These are phyloP conservation scores for Rhizopogon vinicolor DNA, from an alignment of 768 basidiomycete genomes.

Conservation along the genomic window DNA sequence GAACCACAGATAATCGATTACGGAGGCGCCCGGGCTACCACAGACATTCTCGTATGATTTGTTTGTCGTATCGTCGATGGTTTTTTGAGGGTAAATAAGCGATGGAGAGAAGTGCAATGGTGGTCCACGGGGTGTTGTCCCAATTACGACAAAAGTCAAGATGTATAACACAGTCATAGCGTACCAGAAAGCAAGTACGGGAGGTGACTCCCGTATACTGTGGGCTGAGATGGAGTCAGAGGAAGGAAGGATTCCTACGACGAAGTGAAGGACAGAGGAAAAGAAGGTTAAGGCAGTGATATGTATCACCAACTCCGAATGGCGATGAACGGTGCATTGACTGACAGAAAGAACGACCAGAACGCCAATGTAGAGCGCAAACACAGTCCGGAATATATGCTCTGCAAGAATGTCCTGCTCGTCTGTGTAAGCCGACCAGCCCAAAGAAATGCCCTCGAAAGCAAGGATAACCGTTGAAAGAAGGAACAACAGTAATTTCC, in stretches of 20 bases:
- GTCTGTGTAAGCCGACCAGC: no score
- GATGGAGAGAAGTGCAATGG: constrained; percentile 69
- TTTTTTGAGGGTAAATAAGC: constrained; percentile 71
- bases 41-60: constrained; percentile 72
- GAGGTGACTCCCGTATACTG: constrained; percentile 16
- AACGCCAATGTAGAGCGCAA: no score
- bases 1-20: constrained; percentile 58
- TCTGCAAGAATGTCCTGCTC: no score
- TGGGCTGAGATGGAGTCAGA: constrained; percentile 30
- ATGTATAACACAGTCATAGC: constrained; percentile 46
- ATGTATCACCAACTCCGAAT: no score
- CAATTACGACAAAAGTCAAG: constrained; percentile 36
- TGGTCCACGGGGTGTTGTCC: constrained; percentile 67
- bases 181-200: constrained; percentile 44
- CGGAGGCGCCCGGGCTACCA: constrained; percentile 46
- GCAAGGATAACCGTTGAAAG: no score
- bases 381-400: no score
- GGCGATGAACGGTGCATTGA: no score
- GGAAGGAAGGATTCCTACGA: constrained; percentile 43
- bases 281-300: no score
- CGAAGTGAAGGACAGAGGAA: no score
- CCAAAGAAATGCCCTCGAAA: no score
- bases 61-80: constrained; percentile 53
- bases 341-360: no score
- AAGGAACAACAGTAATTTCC: no score